A percentile compares a stretch with the other conserved stretches of the same genome.
Evolutionary conservation across 2,329 filamentous ascomycete genomes (phyloP).

Genomic region (Byssochlamys sp.): DNA sequence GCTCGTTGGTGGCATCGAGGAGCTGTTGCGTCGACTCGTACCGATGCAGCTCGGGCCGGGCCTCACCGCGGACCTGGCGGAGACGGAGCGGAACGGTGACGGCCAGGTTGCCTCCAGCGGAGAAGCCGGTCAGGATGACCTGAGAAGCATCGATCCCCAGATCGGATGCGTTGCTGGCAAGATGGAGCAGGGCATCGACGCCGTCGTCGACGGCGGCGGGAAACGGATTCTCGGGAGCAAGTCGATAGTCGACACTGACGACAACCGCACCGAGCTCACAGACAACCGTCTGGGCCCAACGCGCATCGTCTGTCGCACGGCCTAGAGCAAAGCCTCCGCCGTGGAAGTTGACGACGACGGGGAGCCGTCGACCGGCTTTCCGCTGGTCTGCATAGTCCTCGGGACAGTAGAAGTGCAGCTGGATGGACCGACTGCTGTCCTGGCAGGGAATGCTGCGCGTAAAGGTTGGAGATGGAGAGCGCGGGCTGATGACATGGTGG

Average conservation of each 20-base stretch:
- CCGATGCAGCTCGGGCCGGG: slow-evolving; percentile 14
- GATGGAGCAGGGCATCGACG: slow-evolving; percentile 51
- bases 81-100: slow-evolving; percentile 53
- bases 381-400: slow-evolving; percentile 19
- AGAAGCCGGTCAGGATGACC: slow-evolving; percentile 53
- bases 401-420: slow-evolving; percentile 54
- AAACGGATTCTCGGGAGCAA: slow-evolving; percentile 53
- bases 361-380: slow-evolving; percentile 26
- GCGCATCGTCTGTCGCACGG: slow-evolving; percentile 49
- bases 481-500: slow-evolving; percentile 52
- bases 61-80: slow-evolving; percentile 26
- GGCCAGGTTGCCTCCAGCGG: slow-evolving; percentile 53
- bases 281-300: slow-evolving; percentile 51
- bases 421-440: slow-evolving; percentile 40
- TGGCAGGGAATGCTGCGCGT: slow-evolving; percentile 44
- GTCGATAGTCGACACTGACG: slow-evolving; percentile 52
- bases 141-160: slow-evolving; percentile 49
- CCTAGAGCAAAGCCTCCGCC: slow-evolving; percentile 56
- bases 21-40: slow-evolving; percentile 27
- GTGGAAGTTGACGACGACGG: slow-evolving; percentile 55
- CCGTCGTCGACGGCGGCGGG: slow-evolving; percentile 56
- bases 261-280: slow-evolving; percentile 48
- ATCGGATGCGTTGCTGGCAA: slow-evolving; percentile 47
- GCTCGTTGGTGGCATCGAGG: slow-evolving; percentile 28
- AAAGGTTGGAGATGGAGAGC: slow-evolving; percentile 53